Conservation (phyloP, 441 rosid genomes). For the Populus tomentosa region DNA sequence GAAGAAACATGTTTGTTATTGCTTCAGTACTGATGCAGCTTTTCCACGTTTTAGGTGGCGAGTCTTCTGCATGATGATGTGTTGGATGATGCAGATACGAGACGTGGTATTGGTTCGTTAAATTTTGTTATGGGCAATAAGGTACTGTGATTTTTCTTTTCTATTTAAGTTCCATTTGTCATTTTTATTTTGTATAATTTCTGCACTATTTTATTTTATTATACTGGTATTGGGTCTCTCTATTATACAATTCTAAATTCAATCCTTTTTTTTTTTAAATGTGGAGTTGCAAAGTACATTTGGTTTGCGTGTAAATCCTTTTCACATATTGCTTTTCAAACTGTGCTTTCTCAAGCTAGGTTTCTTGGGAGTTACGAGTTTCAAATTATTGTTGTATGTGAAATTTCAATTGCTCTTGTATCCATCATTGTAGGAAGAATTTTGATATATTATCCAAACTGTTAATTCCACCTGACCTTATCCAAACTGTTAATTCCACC, state of each 20-base stretch:
- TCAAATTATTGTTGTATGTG: not conserved
- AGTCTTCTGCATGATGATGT: slow-evolving; percentile 98
- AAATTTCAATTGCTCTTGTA: not conserved
- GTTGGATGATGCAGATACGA: slow-evolving; percentile 92
- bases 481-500: not conserved
- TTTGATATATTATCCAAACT: not conserved
- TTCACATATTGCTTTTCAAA: not conserved
- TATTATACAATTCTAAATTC: not conserved
- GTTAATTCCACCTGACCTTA: not conserved
- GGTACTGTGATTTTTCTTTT: slow-evolving; percentile 35
- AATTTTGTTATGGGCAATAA: slow-evolving; percentile 92
- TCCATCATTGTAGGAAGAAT: not conserved
- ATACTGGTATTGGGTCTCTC: not conserved
- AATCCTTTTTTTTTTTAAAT: not conserved
- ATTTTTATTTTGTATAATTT: not conserved
- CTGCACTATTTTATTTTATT: not conserved
- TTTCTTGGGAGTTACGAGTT: not conserved
- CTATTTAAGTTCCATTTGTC: not conserved
- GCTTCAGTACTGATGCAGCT: slow-evolving; percentile 7
- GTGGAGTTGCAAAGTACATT: not conserved
- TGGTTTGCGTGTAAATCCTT: too few relatives aligned
- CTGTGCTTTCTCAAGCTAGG: not conserved
- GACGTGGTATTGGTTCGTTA: slow-evolving; percentile 91
- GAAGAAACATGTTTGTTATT: not conserved
- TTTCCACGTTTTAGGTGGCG: slow-evolving; percentile 62